A percentile compares a stretch with the other conserved stretches of the same genome.
Conservation (phyloP, 139 green algal genomes). For the Picochlorum sp. region DNA sequence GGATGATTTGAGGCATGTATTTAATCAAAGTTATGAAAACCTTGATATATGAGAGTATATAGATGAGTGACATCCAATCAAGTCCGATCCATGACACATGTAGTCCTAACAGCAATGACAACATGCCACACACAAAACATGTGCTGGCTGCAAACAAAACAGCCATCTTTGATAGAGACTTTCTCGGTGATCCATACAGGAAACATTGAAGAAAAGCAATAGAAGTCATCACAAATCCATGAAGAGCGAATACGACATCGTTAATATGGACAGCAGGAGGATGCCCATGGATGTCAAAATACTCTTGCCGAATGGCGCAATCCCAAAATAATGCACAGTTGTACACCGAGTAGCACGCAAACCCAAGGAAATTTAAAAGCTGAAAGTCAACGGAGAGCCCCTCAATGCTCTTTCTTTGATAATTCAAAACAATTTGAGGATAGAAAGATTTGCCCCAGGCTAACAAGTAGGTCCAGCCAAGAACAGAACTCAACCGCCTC, state of each 20-base stretch:
- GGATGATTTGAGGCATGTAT: slow-evolving; percentile 47
- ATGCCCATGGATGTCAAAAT: slow-evolving; percentile 31
- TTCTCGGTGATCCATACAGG: slow-evolving; percentile 18
- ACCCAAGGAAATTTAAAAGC: slow-evolving; percentile 49
- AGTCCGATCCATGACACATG: slow-evolving; percentile 2
- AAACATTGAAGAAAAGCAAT: slow-evolving; percentile 21
- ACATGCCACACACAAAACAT: slow-evolving; percentile 1
- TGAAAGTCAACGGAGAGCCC: slow-evolving; percentile 55
- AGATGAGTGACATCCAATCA: slow-evolving; percentile 31
- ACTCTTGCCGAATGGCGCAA: slow-evolving; percentile 29
- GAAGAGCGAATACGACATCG: slow-evolving; percentile 53
- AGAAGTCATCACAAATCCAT: slow-evolving; percentile 30
- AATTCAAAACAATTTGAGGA: slow-evolving; percentile 52
- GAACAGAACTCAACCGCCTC: slow-evolving; percentile 11
- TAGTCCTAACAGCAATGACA: neutral
- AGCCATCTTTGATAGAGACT: neutral
- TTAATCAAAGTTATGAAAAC: slow-evolving; percentile 48
- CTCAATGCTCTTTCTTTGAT: slow-evolving; percentile 31
- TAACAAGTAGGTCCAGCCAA: slow-evolving; percentile 42
- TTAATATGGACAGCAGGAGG: slow-evolving; percentile 42
- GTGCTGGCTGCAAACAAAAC: neutral
- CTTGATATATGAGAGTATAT: slow-evolving; percentile 49
- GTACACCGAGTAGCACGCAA: slow-evolving; percentile 50
- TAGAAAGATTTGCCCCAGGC: slow-evolving; percentile 53
- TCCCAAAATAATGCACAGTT: slow-evolving; percentile 46